phyloP scores from a whole-genome alignment of 768 basidiomycete genomes.

The Tricholoma terreum region DNA sequence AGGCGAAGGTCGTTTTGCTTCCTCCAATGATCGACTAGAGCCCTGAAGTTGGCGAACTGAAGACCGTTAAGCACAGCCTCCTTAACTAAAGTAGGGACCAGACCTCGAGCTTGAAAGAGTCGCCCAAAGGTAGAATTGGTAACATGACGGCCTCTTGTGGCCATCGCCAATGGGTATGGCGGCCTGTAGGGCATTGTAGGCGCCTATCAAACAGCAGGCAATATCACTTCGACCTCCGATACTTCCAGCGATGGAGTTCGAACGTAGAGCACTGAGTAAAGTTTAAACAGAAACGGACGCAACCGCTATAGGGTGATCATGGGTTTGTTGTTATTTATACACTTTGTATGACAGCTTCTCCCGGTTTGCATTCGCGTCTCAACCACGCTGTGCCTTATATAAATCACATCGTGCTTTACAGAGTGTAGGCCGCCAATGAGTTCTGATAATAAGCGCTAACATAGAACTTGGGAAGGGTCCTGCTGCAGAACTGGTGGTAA shows the following conservation, averaged over 20 bases:
- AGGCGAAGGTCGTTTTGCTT: constrained; percentile 26
- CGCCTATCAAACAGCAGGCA: constrained; percentile 7
- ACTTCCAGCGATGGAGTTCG: background rate
- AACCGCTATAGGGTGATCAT: background rate
- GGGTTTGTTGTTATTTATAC: background rate
- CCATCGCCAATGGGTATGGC: constrained; percentile 24
- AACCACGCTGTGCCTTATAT: too few relatives aligned
- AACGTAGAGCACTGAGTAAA: background rate
- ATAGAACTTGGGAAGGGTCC: too few relatives aligned
- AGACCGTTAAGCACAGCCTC: background rate
- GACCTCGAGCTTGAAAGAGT: constrained; percentile 12
- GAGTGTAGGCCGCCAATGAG: too few relatives aligned
- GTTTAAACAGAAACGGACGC: background rate
- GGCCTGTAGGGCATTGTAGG: constrained; percentile 31
- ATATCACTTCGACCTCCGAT: background rate
- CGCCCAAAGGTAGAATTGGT: constrained; percentile 2
- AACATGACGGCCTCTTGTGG: constrained; percentile 22
- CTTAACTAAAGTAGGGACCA: constrained; percentile 7
- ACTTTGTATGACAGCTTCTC: background rate
- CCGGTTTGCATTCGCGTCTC: too few relatives aligned
- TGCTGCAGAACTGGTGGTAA: too few relatives aligned
- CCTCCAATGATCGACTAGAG: constrained; percentile 24
- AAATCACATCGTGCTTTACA: too few relatives aligned
- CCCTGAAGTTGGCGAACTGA: constrained; percentile 35
- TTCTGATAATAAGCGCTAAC: too few relatives aligned